Evolutionary conservation across 768 basidiomycete genomes (phyloP).

Genomic region (Lentinula sp.): DNA sequence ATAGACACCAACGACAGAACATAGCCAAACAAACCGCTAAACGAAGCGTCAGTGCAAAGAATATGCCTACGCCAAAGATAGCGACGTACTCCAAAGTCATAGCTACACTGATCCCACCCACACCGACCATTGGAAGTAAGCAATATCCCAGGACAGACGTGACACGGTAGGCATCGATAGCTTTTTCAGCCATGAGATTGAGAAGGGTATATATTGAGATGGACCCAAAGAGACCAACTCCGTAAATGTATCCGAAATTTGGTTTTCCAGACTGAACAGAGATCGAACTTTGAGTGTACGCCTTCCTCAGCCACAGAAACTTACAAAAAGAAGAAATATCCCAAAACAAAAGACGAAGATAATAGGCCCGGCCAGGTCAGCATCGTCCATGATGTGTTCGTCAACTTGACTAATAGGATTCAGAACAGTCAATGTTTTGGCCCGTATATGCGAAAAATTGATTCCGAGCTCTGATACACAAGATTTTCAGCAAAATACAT

Average conservation of each 20-base stretch:
- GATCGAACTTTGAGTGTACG: neutral
- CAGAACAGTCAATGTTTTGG: conserved; percentile 91
- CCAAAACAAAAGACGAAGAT: conserved; percentile 95
- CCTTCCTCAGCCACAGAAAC: conserved; percentile 23
- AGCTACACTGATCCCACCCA: conserved; percentile 83
- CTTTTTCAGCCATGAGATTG: conserved; percentile 93
- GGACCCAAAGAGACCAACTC: conserved; percentile 92
- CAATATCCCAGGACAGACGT: conserved; percentile 97
- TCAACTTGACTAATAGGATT: conserved; percentile 84
- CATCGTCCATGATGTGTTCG: conserved; percentile 97
- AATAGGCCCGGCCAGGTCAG: conserved; percentile 93
- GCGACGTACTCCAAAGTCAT: conserved; percentile 78
- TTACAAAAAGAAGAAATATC: conserved; percentile 83
- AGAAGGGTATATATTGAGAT: conserved; percentile 89
- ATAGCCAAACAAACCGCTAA: conserved; percentile 81
- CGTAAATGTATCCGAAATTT: conserved; percentile 98
- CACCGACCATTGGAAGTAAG: conserved; percentile 92
- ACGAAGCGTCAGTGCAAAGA: conserved; percentile 8
- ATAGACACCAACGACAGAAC: conserved; percentile 77
- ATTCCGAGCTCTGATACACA: conserved; percentile 79
- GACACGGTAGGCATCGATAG: conserved; percentile 92
- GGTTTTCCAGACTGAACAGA: conserved; percentile 85
- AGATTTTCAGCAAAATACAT: neutral
- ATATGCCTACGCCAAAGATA: conserved; percentile 1
- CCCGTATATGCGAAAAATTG: conserved; percentile 93